Evolutionary conservation across 1,284 basidiomycete genomes (phyloP), one percentile per base, ranked within the genome.

Genomic region (Pseudozyma tsukubaensis): DNA sequence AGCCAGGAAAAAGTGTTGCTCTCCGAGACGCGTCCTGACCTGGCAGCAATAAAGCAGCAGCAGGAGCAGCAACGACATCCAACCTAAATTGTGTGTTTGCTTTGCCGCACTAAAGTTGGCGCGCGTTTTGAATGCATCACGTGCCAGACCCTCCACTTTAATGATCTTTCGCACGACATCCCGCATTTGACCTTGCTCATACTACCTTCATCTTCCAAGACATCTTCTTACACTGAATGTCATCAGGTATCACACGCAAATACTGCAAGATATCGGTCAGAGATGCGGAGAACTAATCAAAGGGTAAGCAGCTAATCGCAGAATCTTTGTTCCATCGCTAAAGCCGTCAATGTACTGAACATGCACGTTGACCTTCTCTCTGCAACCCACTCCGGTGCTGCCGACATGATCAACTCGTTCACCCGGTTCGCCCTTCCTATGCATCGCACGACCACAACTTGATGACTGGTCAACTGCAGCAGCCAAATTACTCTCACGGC

Each of bases 81-180:
- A 9, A 3, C 43, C 19, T 36, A 36, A 18, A 19, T 21, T 49
- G 53, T 59, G 29, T 63, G 54, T 59, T 51, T 43, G 14, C n/a
- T 14, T 42, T 16, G 16, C 9, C 50, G 29, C 44, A 32, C 19
- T 42, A 8, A 4, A 13, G 37, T n/a, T 3, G 37, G 37, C 16
- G 58, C 66, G 66, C 66, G 65, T 59, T 21, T 13, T 7, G 4
- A 1, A 1, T 7, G 21, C 10, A 51, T 70, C 67, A 70, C 67
- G 67, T 70, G 67, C 57, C 16, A 2, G 8, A 29, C 24, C 58
- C 68, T 60, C 58, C 68, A 61, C 61, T 37, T 50, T 7, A 9
- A 1, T 1, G 6, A 12, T 16, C 48, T 49, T 60, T 70, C 57
- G 61, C 67, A 69, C 66, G 66, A 59, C 56, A 59, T 29, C 8